phyloP scores from a whole-genome alignment of 73 alveolate genomes.

The Paramecium biaurelia region DNA sequence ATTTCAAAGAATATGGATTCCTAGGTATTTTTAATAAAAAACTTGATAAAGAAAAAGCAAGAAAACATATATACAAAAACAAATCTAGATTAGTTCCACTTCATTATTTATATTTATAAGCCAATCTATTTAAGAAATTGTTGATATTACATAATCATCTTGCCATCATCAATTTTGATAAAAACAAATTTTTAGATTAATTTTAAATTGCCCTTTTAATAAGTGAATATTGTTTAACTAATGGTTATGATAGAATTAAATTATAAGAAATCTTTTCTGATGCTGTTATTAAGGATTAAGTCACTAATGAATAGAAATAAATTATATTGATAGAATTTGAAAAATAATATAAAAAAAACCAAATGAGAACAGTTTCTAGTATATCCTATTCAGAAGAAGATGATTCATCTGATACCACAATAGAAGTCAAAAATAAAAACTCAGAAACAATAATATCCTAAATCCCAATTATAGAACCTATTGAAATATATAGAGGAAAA shows the following conservation, averaged over 20 bases:
- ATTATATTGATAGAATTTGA: neutral
- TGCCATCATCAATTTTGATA: neutral
- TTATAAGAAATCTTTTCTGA: neutral
- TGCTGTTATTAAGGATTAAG: neutral
- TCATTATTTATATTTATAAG: neutral
- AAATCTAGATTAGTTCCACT: neutral
- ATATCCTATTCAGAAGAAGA: neutral
- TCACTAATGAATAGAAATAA: neutral
- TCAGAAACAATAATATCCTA: neutral
- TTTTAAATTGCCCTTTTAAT: neutral
- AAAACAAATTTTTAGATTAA: neutral
- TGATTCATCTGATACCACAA: neutral
- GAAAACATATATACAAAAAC: neutral
- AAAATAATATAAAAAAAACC: neutral
- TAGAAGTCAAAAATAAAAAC: neutral
- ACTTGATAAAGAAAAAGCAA: neutral
- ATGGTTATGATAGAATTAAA: neutral
- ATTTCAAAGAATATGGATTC: neutral
- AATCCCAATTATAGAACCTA: neutral
- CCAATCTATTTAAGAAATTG: neutral
- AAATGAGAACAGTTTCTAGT: neutral
- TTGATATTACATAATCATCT: neutral
- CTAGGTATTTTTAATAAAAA: neutral
- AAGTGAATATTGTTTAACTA: neutral
- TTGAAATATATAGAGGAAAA: neutral